Evolutionary conservation across 495 filamentous ascomycete genomes (phyloP).

Genomic region (Hypoxylon crocopeplum): DNA sequence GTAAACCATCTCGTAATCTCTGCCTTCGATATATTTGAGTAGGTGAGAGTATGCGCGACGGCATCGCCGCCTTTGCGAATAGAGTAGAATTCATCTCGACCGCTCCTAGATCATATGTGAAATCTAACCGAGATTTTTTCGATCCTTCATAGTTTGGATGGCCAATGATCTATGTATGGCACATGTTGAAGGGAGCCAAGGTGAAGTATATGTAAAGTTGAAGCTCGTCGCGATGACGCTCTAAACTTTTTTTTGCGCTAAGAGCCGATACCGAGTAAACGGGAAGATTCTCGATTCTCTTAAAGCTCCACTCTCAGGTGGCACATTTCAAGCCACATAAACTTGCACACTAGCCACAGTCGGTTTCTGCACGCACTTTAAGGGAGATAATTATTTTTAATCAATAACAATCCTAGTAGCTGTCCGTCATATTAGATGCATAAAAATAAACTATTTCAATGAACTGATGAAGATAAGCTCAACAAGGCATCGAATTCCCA

Average conservation of each 20-base stretch:
- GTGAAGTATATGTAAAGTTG: conserved; percentile 1
- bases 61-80: conserved; percentile 58
- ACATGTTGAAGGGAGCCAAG: conserved; percentile 9
- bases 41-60: conserved; percentile 57
- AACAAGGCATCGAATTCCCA: too few species aligned
- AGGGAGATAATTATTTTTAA: too few species aligned
- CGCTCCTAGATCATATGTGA: conserved; percentile 15
- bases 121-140: not conserved
- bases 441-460: too few species aligned
- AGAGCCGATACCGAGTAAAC: conserved; percentile 37
- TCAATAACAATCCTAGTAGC: too few species aligned
- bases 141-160: conserved; percentile 19
- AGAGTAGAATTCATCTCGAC: conserved; percentile 58
- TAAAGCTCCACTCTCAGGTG: not conserved
- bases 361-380: too few species aligned
- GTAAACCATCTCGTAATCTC: conserved; percentile 43
- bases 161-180: not conserved
- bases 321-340: conserved; percentile 12
- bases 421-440: too few species aligned
- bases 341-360: conserved; percentile 8
- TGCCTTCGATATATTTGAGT: conserved; percentile 55
- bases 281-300: conserved; percentile 44
- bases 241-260: conserved; percentile 44
- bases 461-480: too few species aligned
- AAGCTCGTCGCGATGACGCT: conserved; percentile 40